Percentiles rank a stretch among this genome's conserved stretches.
These are phyloP conservation scores for Boletus edulis DNA, from an alignment of 768 basidiomycete genomes.

Conservation along the genomic window DNA sequence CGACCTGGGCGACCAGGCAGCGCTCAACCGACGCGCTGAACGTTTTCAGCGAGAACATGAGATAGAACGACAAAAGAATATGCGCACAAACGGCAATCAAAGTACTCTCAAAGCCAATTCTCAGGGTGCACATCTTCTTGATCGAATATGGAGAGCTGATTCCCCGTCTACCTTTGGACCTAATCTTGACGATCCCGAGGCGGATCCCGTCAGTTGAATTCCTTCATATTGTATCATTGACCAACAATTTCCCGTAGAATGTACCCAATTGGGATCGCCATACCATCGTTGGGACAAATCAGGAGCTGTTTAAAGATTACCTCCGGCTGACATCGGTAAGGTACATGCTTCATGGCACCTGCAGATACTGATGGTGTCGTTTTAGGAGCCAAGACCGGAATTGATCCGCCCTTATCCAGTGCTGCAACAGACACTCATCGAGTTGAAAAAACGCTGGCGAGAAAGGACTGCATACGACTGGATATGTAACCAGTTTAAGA, in stretches of 20 bases:
- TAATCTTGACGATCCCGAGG: constrained; percentile 66
- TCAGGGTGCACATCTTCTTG: constrained; percentile 54
- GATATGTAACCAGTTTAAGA: constrained; percentile 99
- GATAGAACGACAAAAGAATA: constrained; percentile 67
- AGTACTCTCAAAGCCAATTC: constrained; percentile 43
- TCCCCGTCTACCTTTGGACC: constrained; percentile 49
- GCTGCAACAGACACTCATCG: constrained; percentile 78
- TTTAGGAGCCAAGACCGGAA: constrained; percentile 92
- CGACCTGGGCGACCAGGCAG: constrained; percentile 64
- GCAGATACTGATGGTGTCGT: constrained; percentile 4
- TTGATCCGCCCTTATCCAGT: constrained; percentile 88
- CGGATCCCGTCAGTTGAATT: constrained; percentile 55
- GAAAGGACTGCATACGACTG: constrained; percentile 74
- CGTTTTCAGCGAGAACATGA: constrained; percentile 92
- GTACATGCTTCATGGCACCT: not conserved
- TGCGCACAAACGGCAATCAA: constrained; percentile 31
- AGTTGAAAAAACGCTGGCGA: constrained; percentile 88
- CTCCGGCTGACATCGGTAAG: constrained; percentile 86
- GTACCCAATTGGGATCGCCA: constrained; percentile 95
- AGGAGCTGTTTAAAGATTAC: constrained; percentile 93
- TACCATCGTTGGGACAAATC: constrained; percentile 92
- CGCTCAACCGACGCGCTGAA: constrained; percentile 74
- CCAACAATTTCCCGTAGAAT: constrained; percentile 53
- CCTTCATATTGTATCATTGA: not conserved
- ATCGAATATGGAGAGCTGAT: constrained; percentile 40